A percentile compares a stretch with the other conserved stretches of the same genome.
Evolutionary conservation across 2,329 filamentous ascomycete genomes (phyloP).

Genomic region (Claviceps purpurea): DNA sequence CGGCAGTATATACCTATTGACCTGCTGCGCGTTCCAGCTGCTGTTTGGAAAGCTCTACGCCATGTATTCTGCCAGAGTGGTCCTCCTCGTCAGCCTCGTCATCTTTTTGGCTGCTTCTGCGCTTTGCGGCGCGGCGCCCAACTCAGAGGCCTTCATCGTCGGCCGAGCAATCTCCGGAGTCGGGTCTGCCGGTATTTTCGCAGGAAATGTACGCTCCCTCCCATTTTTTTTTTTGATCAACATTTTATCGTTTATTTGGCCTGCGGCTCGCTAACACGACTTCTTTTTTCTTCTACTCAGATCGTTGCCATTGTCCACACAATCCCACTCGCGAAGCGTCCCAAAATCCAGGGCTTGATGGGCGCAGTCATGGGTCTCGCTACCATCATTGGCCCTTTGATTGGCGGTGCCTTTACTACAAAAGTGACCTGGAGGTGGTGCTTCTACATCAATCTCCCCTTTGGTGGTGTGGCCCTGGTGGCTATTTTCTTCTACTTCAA

Average conservation of each 20-base stretch:
- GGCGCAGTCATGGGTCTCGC: slow-evolving; percentile 24
- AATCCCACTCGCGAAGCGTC: neutral
- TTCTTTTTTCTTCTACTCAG: neutral
- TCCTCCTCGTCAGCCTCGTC: slow-evolving; percentile 25
- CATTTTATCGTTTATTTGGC: too few species aligned
- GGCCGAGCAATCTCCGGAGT: slow-evolving; percentile 34
- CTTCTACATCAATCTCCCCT: slow-evolving; percentile 27
- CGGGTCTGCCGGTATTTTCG: slow-evolving; percentile 29
- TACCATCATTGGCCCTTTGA: slow-evolving; percentile 22
- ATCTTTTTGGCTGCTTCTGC: slow-evolving; percentile 42
- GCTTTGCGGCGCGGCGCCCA: slow-evolving; percentile 34
- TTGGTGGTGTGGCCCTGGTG: slow-evolving; percentile 20
- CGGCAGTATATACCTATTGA: slow-evolving; percentile 46
- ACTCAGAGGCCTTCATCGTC: slow-evolving; percentile 34
- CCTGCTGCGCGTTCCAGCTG: slow-evolving; percentile 29
- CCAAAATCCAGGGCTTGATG: slow-evolving; percentile 16
- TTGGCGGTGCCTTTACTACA: slow-evolving; percentile 25
- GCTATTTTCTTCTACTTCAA: slow-evolving; percentile 28
- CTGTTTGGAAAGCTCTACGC: neutral
- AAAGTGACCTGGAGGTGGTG: slow-evolving; percentile 26
- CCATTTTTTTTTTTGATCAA: too few species aligned
- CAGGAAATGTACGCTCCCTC: neutral
- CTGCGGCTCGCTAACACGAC: neutral
- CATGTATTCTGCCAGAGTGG: neutral
- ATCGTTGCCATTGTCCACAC: neutral